phyloP scores from a whole-genome alignment of 768 basidiomycete species.

The Wakefieldia striispora region DNA sequence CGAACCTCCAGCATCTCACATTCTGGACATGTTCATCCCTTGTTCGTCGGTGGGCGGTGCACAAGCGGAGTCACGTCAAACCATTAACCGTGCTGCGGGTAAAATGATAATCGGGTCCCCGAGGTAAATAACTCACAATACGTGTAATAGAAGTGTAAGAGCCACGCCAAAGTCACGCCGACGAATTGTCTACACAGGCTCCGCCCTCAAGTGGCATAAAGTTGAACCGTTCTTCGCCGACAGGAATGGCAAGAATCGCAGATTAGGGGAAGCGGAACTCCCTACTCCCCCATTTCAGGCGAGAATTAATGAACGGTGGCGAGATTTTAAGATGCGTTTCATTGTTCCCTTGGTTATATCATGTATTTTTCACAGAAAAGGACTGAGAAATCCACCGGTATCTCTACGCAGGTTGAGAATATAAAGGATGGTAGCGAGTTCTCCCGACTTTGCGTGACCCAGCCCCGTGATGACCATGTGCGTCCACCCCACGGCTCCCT shows the following conservation, averaged over 20 bases:
- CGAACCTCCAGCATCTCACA: no score
- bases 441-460: neutral
- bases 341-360: slow-evolving; percentile 4
- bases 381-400: slow-evolving; percentile 1
- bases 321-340: slow-evolving; percentile 1
- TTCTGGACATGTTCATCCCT: no score
- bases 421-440: slow-evolving; percentile 12
- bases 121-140: neutral
- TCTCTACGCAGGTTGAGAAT: neutral
- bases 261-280: neutral
- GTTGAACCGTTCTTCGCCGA: slow-evolving; percentile 3
- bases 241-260: slow-evolving; percentile 18
- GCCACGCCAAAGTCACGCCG: neutral
- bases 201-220: neutral
- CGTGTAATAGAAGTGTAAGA: neutral
- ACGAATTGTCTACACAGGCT: neutral
- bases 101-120: slow-evolving; percentile 8
- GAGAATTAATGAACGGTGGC: slow-evolving; percentile 5
- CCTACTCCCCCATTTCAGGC: neutral
- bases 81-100: neutral
- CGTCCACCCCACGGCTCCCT: neutral
- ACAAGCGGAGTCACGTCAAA: no score
- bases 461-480: neutral
- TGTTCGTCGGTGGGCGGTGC: neutral
- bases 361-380: neutral